Conservation (phyloP, 495 filamentous ascomycete species). For the Trichocladium antarcticum region DNA sequence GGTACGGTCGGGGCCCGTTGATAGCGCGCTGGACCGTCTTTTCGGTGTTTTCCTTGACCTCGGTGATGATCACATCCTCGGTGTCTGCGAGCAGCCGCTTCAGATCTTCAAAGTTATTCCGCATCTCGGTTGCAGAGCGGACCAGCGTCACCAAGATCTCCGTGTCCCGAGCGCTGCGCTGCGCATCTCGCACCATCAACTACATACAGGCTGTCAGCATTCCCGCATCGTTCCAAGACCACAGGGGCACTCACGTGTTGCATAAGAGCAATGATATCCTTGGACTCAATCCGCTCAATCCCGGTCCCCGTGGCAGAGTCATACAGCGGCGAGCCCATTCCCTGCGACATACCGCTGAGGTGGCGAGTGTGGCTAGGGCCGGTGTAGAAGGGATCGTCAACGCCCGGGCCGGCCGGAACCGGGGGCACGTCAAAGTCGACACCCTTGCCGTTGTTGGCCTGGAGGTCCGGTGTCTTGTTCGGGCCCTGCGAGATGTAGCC, state of each 20-base stretch:
- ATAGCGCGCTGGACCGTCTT: conserved; percentile 69
- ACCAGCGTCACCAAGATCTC: conserved; percentile 94
- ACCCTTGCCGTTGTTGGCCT: conserved; percentile 43
- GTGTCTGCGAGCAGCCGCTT: conserved; percentile 82
- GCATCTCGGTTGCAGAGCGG: conserved; percentile 90
- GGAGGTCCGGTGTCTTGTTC: conserved; percentile 53
- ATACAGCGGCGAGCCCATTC: conserved; percentile 78
- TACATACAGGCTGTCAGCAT: conserved; percentile 37
- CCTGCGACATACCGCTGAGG: conserved; percentile 82
- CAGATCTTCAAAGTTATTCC: conserved; percentile 92
- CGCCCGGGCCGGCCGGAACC: conserved; percentile 34
- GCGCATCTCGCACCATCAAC: conserved; percentile 92
- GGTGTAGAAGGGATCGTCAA: conserved; percentile 51
- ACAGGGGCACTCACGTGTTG: conserved; percentile 58
- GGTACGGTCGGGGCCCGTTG: conserved; percentile 78
- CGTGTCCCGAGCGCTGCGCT: conserved; percentile 91
- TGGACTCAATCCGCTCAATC: conserved; percentile 86
- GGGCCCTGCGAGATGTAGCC: conserved; percentile 81
- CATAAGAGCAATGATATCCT: conserved; percentile 96
- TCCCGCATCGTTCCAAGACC: background rate
- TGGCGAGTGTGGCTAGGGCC: conserved; percentile 53
- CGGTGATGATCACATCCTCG: conserved; percentile 70
- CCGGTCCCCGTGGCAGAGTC: conserved; percentile 82
- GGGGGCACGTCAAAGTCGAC: conserved; percentile 46
- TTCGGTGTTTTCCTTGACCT: conserved; percentile 77